Evolutionary conservation across 1,139 yeast genomes (phyloP), one percentile per base, ranked within the genome.

Genomic region (Pichia sp.): DNA sequence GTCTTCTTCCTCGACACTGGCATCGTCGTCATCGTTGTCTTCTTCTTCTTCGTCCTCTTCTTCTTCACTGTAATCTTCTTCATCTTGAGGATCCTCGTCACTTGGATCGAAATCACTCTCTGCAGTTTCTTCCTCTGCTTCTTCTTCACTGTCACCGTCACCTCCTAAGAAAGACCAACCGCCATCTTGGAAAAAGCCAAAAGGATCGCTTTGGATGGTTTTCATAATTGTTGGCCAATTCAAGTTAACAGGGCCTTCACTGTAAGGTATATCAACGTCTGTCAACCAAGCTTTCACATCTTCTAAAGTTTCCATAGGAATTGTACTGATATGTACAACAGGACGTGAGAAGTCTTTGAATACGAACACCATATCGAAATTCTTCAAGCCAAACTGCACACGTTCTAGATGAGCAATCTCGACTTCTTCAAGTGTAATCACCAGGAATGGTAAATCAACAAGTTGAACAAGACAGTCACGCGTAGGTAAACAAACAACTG

Each of bases 211-310:
- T 63, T 81, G 83, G 57, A 93, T 84, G 0, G 97, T 91, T 73
- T 91, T 92, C 97, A 95, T 93, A 69, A 93, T 92, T 42, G 92
- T 86, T 16, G 84, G 79, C 99, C 99, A 93, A 73, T 91, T 91
- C 79, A 93, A 84, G 74, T 92, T 92, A 75, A 93, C 87, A 51
- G 95, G 93, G 55, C 98, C 97, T 68, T 92, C 97, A 69, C 93
- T 87, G 73, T 81, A 84, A 46, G 99, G 97, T 61, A 95, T 87
- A 71, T 93, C 98, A 68, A 90, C 96, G 71, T 92, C 96, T 30
- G 96, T 90, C 59, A 93, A 77, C 99, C 99, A 93, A 52, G 91
- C 90, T 72, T 93, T 93, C 61, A 93, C 89, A 68, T 88, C 93
- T 67, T 93, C 99, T 55, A 93, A 76, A 56, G 88, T 79, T 64